Evolutionary conservation across 345 rosid genomes (phyloP), one percentile per base, ranked within the genome.

Genomic region (Cardamine occulta): DNA sequence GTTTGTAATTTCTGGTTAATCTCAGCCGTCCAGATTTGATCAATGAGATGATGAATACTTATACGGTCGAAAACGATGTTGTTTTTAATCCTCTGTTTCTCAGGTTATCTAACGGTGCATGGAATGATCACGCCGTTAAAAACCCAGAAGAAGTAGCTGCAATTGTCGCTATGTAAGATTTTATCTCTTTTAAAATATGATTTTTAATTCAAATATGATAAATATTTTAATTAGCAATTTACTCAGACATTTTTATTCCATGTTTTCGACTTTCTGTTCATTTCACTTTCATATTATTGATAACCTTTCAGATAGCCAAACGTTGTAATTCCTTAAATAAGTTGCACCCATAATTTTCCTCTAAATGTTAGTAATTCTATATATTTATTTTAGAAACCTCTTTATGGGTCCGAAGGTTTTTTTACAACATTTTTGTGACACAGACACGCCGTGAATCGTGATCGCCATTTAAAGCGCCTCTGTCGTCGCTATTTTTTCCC

Each of bases 71-170:
- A 57, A 32, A 17, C 18, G 11, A 13, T 29, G 28, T 53, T 49
- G 75, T 34, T 71, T 42, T 12, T 1, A 1, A 15, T 68, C 3
- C 29, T 53, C 9, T 62, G 64, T 34, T 31, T 56, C 61, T 60
- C 81, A 83, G 91, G 58, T 68, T 64, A 48, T 13, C 68, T 12
- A 78, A 80, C 42, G 81, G 75, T 49, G 75, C 72, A 39, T 77
- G 89, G 96, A 78, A 74, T 15, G 83, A 82, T 77, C 91, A 91
- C 68, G 86, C 91, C 0, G 84, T 86, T 19, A 85, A 88, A 23
- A 76, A 89, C 83, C 97, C 96, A 40, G 96, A 87, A 52, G 87
- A 80, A 61, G 69, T 91, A 19, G 93, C 88, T 68, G 80, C 92
- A 4, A 74, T 84, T 85, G 97, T 93, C 62, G 86, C 86, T 54